Conservation (phyloP, 176 grass and related monocot genomes). For the Oryza australiensis region DNA sequence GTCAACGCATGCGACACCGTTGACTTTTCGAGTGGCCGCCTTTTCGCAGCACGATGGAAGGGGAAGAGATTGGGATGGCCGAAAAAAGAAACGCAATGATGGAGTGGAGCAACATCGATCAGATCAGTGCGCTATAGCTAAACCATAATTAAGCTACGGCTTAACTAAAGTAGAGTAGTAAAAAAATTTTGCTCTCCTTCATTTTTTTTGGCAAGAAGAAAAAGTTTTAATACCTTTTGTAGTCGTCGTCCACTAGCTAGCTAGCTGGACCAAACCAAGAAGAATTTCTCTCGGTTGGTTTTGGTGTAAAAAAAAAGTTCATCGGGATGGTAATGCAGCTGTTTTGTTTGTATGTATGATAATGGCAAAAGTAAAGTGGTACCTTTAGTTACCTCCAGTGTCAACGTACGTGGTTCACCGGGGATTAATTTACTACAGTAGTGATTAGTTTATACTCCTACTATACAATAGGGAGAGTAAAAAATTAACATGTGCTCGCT, state of each 20-base stretch:
- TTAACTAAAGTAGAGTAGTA: too few relatives aligned
- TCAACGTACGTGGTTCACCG: neutral
- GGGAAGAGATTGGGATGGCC: neutral
- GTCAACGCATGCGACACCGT: conserved; percentile 32
- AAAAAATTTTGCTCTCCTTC: too few relatives aligned
- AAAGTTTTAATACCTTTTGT: too few relatives aligned
- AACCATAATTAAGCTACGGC: neutral
- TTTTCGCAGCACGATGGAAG: neutral
- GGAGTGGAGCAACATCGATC: too few relatives aligned
- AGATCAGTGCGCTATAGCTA: neutral
- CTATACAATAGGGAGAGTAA: neutral
- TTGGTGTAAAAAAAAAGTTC: neutral
- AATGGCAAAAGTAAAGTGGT: too few relatives aligned
- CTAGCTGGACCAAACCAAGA: too few relatives aligned
- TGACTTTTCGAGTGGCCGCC: neutral
- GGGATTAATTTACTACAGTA: neutral
- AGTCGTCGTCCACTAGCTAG: too few relatives aligned
- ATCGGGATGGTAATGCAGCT: neutral
- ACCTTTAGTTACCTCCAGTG: neutral
- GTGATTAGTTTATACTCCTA: too few relatives aligned
- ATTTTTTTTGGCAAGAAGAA: too few relatives aligned
- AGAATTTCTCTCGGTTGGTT: too few relatives aligned
- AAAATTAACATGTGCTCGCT: neutral
- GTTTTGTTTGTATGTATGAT: neutral
- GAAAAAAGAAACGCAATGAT: neutral